phyloP scores from a whole-genome alignment of 371 early-diverging fungal genomes.

The Syncephalastrum monosporum region DNA sequence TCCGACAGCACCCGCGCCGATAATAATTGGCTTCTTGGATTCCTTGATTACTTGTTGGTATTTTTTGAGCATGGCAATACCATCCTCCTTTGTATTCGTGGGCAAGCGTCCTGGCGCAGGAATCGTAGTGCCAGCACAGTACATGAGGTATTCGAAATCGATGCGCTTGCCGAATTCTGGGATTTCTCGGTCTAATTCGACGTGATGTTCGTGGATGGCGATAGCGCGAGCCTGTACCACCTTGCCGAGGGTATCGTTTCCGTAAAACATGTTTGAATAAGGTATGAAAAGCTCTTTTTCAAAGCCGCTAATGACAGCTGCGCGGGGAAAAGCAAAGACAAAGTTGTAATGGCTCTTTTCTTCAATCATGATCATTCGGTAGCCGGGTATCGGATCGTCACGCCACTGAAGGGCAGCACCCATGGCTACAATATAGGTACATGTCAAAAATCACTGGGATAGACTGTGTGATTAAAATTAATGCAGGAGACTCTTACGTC shows the following conservation, averaged over 20 bases:
- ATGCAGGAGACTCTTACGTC: slow-evolving; percentile 24
- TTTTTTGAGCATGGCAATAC: slow-evolving; percentile 38
- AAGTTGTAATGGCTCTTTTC: slow-evolving; percentile 58
- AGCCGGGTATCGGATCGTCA: slow-evolving; percentile 33
- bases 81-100: slow-evolving; percentile 41
- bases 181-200: slow-evolving; percentile 54
- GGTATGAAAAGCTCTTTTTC: slow-evolving; percentile 63
- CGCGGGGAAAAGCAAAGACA: slow-evolving; percentile 67
- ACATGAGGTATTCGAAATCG: slow-evolving; percentile 58
- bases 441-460: not conserved
- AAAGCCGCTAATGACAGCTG: slow-evolving; percentile 56
- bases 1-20: slow-evolving; percentile 74
- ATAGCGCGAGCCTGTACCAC: slow-evolving; percentile 53
- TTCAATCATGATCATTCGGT: slow-evolving; percentile 61
- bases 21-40: slow-evolving; percentile 50
- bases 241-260: slow-evolving; percentile 46
- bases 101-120: slow-evolving; percentile 52
- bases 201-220: slow-evolving; percentile 45
- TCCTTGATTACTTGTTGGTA: slow-evolving; percentile 50
- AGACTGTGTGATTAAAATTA: not conserved
- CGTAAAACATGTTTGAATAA: slow-evolving; percentile 45
- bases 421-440: slow-evolving; percentile 22
- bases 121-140: slow-evolving; percentile 54
- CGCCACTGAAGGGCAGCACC: slow-evolving; percentile 34
- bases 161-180: slow-evolving; percentile 48